These are phyloP conservation scores for Umbilicaria muhlenbergii DNA, from an alignment of 495 filamentous ascomycete genomes.

Conservation along the genomic window DNA sequence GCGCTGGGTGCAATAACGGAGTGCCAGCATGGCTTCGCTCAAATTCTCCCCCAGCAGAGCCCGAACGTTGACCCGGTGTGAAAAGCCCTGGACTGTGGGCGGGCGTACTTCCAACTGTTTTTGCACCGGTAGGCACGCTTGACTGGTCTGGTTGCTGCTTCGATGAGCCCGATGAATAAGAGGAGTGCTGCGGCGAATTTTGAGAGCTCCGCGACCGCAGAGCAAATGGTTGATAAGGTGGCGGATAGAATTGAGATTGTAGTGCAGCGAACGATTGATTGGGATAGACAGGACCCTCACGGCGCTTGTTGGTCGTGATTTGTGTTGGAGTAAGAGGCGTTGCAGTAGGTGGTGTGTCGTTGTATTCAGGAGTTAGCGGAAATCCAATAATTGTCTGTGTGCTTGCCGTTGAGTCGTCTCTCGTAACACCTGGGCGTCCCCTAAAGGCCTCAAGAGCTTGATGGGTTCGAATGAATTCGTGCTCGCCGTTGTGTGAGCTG, in stretches of 20 bases:
- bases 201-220: conserved; percentile 25
- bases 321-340: too few species aligned
- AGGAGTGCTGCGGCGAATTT: conserved; percentile 19
- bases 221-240: conserved; percentile 21
- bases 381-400: too few species aligned
- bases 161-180: conserved; percentile 19
- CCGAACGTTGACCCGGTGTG: conserved; percentile 24
- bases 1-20: conserved; percentile 48
- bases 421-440: too few species aligned
- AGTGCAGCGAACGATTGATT: conserved; percentile 37
- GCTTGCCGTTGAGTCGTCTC: too few species aligned
- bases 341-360: too few species aligned
- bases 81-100: conserved; percentile 55
- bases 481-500: too few species aligned
- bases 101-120: conserved; percentile 49
- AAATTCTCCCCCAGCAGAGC: conserved; percentile 14
- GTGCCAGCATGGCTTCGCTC: conserved; percentile 28
- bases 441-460: too few species aligned
- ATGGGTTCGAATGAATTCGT: too few species aligned
- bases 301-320: neutral
- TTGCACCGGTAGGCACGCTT: conserved; percentile 18
- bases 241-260: conserved; percentile 32
- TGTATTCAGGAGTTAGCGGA: too few species aligned
- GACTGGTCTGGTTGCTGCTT: conserved; percentile 16
- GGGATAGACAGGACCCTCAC: conserved; percentile 22